A percentile compares a stretch with the other conserved stretches of the same genome.
Evolutionary conservation across 2,329 filamentous ascomycete species (phyloP).

Genomic region (Pseudogymnoascus sp.): DNA sequence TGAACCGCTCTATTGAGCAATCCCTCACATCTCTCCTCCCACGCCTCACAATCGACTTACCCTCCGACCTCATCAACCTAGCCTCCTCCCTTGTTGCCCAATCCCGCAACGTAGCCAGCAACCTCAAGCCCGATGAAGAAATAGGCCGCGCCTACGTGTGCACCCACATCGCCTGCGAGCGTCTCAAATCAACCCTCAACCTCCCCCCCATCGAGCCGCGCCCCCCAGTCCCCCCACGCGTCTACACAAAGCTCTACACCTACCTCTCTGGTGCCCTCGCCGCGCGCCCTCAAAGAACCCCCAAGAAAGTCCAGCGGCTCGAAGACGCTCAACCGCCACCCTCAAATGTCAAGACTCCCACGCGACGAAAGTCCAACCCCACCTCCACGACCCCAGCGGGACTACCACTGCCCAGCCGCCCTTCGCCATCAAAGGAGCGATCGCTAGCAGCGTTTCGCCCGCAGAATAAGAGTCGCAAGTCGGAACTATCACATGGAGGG

Average conservation of each 20-base stretch:
- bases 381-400: neutral
- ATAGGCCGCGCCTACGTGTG: slow-evolving; percentile 78
- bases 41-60: slow-evolving; percentile 58
- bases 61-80: slow-evolving; percentile 61
- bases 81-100: slow-evolving; percentile 69
- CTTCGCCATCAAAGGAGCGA: slow-evolving; percentile 40
- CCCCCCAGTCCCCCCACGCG: slow-evolving; percentile 68
- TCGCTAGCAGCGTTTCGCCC: slow-evolving; percentile 33
- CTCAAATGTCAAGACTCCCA: slow-evolving; percentile 1
- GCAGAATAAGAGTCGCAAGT: slow-evolving; percentile 17
- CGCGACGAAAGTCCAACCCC: slow-evolving; percentile 21
- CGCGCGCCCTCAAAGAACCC: slow-evolving; percentile 26
- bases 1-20: slow-evolving; percentile 69
- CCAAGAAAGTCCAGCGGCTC: slow-evolving; percentile 17
- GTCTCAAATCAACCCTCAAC: slow-evolving; percentile 66
- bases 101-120: slow-evolving; percentile 67
- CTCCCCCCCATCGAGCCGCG: slow-evolving; percentile 68
- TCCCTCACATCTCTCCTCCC: slow-evolving; percentile 67
- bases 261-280: slow-evolving; percentile 70
- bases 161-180: slow-evolving; percentile 81
- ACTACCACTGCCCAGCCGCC: slow-evolving; percentile 19
- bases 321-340: neutral
- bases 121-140: slow-evolving; percentile 77
- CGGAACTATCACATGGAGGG: slow-evolving; percentile 18
- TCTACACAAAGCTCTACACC: slow-evolving; percentile 76